Conservation (phyloP, 768 basidiomycete genomes). For the Hygrocybe coccinea region DNA sequence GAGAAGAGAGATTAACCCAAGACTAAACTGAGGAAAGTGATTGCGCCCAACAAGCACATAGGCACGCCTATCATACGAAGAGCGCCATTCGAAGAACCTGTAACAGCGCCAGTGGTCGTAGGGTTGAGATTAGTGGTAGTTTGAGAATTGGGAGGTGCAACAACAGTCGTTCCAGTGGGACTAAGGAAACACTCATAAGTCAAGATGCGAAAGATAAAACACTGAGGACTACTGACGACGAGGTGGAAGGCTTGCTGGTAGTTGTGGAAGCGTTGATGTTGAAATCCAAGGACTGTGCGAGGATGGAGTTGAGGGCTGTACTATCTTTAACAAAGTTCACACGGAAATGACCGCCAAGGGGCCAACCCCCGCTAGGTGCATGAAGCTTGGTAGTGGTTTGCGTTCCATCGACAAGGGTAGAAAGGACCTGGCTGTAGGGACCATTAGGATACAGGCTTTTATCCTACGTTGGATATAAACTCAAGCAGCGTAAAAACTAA, state of each 20-base stretch:
- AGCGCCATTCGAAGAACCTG: neutral
- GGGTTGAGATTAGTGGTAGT: conserved; percentile 1
- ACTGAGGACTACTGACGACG: neutral
- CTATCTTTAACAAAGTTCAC: conserved; percentile 63
- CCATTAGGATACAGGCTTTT: conserved; percentile 25
- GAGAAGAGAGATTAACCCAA: neutral
- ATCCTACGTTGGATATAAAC: conserved; percentile 33
- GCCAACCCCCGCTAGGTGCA: conserved; percentile 64
- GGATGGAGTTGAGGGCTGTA: conserved; percentile 45
- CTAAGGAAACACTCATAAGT: neutral
- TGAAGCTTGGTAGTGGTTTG: conserved; percentile 36
- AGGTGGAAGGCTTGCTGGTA: neutral
- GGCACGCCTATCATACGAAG: neutral
- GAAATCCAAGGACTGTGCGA: conserved; percentile 70
- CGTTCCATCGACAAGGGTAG: conserved; percentile 50
- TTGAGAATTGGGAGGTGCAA: neutral
- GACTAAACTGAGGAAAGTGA: neutral
- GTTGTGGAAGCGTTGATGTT: conserved; percentile 26
- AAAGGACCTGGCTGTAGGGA: conserved; percentile 47
- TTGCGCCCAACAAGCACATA: neutral
- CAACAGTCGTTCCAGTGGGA: neutral
- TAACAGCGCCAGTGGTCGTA: neutral
- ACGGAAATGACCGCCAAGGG: conserved; percentile 54
- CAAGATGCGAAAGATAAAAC: neutral
- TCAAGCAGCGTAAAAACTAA: neutral